Evolutionary conservation across 2,329 filamentous ascomycete genomes (phyloP).

Genomic region (Aureobasidium pullulans): DNA sequence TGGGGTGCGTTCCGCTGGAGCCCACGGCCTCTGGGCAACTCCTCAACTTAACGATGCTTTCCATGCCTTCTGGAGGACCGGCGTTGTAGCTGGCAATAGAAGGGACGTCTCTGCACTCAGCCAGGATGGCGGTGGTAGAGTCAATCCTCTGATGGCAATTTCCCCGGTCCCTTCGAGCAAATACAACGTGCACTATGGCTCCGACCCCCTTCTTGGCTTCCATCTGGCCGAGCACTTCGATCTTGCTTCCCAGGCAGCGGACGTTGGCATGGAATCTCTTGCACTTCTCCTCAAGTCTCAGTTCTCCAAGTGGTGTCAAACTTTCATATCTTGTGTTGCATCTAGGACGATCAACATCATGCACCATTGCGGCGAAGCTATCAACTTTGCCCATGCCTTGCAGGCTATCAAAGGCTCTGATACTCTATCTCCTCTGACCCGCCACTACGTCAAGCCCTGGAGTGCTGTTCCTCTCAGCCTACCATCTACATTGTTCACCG

Average conservation of each 20-base stretch:
- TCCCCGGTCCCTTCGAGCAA: conserved; percentile 21
- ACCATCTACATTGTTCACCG: neutral
- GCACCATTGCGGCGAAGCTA: conserved; percentile 11
- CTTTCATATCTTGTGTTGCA: neutral
- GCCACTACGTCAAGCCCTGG: conserved; percentile 7
- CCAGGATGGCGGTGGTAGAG: conserved; percentile 15
- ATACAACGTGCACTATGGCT: conserved; percentile 40
- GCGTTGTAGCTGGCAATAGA: conserved; percentile 17
- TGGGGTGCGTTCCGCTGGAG: conserved; percentile 20
- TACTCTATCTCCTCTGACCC: neutral
- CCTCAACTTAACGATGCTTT: conserved; percentile 16
- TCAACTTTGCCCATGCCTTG: conserved; percentile 13
- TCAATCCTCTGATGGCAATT: conserved; percentile 35
- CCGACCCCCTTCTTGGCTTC: conserved; percentile 49
- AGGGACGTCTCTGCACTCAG: conserved; percentile 3
- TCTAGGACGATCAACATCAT: neutral
- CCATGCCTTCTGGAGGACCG: conserved; percentile 25
- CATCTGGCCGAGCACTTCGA: conserved; percentile 40
- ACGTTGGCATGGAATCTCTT: neutral
- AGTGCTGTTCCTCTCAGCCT: neutral
- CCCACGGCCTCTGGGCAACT: conserved; percentile 20
- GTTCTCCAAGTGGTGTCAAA: conserved; percentile 4
- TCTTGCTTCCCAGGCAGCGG: neutral
- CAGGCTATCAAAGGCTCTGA: neutral
- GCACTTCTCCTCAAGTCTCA: conserved; percentile 7